Base-by-base conservation (phyloP, 805 yeast genomes). In the Saccharomycopsis javanensis region DNA sequence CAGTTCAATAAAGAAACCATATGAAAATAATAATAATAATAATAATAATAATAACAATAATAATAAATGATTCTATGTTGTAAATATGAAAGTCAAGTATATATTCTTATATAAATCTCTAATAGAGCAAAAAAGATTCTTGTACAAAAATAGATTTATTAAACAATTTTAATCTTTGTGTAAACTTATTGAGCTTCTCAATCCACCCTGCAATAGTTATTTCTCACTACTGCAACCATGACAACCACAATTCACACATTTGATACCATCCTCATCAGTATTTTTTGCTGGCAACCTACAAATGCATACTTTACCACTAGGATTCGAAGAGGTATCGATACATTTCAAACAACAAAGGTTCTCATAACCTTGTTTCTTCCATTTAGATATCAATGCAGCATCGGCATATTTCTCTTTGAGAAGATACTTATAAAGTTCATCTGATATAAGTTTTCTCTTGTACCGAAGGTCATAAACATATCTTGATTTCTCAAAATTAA, bases 281-380 rank as follows among this genome's bases (percentile, higher is more conserved):
- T 42, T 20, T 10, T 48, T 55, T 62, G 81, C 76, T 1, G 96
- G 96, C 1, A 90, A 96, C 56, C 97, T 72, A 66, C 97, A 90
- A 20, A 90, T 80, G 69, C 97, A 90, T 0, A 89, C 79, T 5
- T 81, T 77, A 13, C 48, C 28, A 25, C 48, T 42, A 2, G 25
- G 28, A 20, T 42, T 42, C 13, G 23, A 16, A 1, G 48, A 23
- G 10, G 48, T 42, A 4, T 81, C 81, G 34, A 90, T 88, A 67
- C 97, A 90, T 61, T 79, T 76, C 59, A 90, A 68, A 67, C 97
- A 90, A 66, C 97, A 90, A 51, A 90, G 71, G 57, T 84, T 79
- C 66, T 90, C 97, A 68, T 90, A 90, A 8, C 97, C 97, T 65
- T 80, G 83, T 65, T 83, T 84, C 69, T 80, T 82, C 91, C 91